Evolutionary conservation across 441 rosid species (phyloP).

Genomic region (Raphanus hybrid): DNA sequence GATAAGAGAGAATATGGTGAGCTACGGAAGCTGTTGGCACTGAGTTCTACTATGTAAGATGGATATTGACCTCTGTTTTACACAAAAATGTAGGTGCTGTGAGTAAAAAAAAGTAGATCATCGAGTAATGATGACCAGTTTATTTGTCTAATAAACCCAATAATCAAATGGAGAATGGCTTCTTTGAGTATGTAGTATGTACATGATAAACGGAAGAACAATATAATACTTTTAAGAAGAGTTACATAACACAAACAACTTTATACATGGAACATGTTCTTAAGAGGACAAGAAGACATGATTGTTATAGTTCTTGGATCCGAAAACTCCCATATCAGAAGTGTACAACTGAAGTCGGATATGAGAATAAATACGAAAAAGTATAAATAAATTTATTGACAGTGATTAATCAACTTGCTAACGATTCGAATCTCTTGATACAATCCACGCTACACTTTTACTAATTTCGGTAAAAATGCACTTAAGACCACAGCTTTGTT

Average conservation of each 20-base stretch:
- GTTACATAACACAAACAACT: too few species aligned
- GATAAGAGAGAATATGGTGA: conserved; percentile 4
- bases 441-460: neutral
- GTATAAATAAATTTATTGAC: too few species aligned
- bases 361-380: neutral
- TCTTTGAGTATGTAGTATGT: too few species aligned
- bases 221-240: neutral
- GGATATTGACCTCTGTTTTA: conserved; percentile 7
- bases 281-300: too few species aligned
- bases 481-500: neutral
- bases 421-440: neutral
- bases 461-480: neutral
- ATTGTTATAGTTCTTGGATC: neutral
- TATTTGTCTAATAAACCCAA: too few species aligned
- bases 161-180: too few species aligned
- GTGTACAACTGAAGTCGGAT: neutral
- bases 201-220: neutral
- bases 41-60: conserved; percentile 11
- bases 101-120: too few species aligned
- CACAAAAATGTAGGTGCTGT: neutral
- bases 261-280: neutral
- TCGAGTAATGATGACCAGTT: neutral
- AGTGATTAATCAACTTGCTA: too few species aligned
- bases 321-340: neutral
- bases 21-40: neutral